These are phyloP conservation scores for Russula olivacea DNA, from an alignment of 768 basidiomycete genomes.

Conservation along the genomic window DNA sequence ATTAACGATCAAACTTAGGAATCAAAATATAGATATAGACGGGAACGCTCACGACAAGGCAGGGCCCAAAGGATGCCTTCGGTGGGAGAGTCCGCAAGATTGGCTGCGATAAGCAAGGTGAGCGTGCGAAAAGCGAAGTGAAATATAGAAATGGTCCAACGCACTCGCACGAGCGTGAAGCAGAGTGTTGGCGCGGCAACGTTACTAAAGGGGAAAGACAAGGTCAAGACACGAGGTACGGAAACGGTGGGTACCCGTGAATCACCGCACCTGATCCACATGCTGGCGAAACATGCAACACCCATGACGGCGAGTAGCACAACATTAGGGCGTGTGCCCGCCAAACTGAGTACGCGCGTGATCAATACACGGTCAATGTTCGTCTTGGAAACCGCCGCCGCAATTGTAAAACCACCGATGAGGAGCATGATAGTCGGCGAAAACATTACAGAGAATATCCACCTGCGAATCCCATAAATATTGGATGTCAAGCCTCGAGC, in stretches of 20 bases:
- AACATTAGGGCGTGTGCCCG: slow-evolving; percentile 78
- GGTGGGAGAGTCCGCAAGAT: slow-evolving; percentile 88
- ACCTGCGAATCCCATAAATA: slow-evolving; percentile 43
- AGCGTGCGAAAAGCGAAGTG: slow-evolving; percentile 16
- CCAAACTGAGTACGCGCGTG: slow-evolving; percentile 82
- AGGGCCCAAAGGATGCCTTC: slow-evolving; percentile 80
- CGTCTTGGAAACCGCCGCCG: slow-evolving; percentile 92
- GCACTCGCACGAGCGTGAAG: slow-evolving; percentile 89
- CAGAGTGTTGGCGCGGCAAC: slow-evolving; percentile 97
- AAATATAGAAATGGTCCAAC: slow-evolving; percentile 27
- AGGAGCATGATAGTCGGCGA: slow-evolving; percentile 98
- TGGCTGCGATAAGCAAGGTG: slow-evolving; percentile 48
- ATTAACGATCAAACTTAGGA: slow-evolving; percentile 2
- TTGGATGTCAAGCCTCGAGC: background rate
- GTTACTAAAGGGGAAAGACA: slow-evolving; percentile 49
- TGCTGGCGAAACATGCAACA: slow-evolving; percentile 95
- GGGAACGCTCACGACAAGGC: slow-evolving; percentile 70
- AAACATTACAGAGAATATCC: slow-evolving; percentile 93
- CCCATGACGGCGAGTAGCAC: slow-evolving; percentile 93
- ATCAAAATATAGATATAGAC: background rate
- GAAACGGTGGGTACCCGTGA: background rate
- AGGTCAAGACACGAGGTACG: background rate
- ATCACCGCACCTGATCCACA: slow-evolving; percentile 85
- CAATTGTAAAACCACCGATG: slow-evolving; percentile 96
- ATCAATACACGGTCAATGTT: slow-evolving; percentile 90